phyloP scores from a whole-genome alignment of 1,284 basidiomycete species.

The Heterobasidion parviporum region DNA sequence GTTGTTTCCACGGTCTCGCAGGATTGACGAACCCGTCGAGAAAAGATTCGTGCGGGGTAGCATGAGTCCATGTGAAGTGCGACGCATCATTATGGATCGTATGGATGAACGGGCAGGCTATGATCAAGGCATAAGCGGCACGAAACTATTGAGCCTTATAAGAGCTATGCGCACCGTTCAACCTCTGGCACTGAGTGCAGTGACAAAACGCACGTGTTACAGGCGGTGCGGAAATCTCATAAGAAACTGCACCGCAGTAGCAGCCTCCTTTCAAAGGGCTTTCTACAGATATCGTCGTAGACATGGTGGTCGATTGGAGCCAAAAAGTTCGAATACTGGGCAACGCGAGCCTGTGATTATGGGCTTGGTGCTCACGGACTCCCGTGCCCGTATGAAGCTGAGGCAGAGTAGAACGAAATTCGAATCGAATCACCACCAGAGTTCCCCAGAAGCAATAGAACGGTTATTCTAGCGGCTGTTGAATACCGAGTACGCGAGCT shows the following conservation, averaged over 20 bases:
- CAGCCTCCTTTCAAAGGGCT: slow-evolving; percentile 32
- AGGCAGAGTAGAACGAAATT: too few relatives aligned
- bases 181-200: slow-evolving; percentile 45
- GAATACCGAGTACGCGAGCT: too few relatives aligned
- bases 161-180: slow-evolving; percentile 32
- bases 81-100: slow-evolving; percentile 45
- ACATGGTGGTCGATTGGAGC: neutral
- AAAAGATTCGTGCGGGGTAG: slow-evolving; percentile 21
- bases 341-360: too few relatives aligned
- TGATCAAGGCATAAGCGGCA: neutral
- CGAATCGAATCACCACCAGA: too few relatives aligned
- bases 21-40: slow-evolving; percentile 38
- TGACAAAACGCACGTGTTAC: slow-evolving; percentile 50
- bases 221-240: slow-evolving; percentile 36
- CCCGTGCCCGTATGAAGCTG: too few relatives aligned
- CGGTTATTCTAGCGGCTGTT: too few relatives aligned
- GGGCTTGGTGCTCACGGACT: too few relatives aligned
- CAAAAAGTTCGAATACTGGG: neutral
- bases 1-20: slow-evolving; percentile 45
- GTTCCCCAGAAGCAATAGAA: too few relatives aligned
- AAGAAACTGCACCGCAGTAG: slow-evolving; percentile 43
- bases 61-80: slow-evolving; percentile 46
- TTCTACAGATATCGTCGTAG: neutral
- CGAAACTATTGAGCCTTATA: neutral
- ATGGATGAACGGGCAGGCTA: slow-evolving; percentile 53